phyloP scores from a whole-genome alignment of 2,329 filamentous ascomycete species.

The Pseudopyricularia javanii region DNA sequence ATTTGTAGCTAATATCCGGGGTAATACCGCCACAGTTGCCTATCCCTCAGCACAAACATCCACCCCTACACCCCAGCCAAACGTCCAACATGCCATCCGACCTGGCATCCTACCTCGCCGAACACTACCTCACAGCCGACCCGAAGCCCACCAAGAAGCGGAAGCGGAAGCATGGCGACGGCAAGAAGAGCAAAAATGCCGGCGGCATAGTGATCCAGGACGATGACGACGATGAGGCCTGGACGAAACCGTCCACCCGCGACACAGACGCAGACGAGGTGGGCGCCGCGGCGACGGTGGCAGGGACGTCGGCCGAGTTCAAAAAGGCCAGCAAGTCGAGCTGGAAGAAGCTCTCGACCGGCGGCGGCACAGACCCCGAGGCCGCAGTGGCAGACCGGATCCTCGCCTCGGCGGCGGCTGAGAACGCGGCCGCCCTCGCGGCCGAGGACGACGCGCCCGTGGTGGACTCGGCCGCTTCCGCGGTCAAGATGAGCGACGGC shows the following conservation, averaged over 20 bases:
- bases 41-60: slow-evolving; percentile 1
- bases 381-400: slow-evolving; percentile 68
- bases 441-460: slow-evolving; percentile 37
- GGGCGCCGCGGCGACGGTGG: slow-evolving; percentile 31
- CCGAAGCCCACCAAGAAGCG: slow-evolving; percentile 48
- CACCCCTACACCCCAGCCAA: not conserved
- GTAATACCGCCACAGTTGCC: too few relatives aligned
- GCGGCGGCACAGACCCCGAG: slow-evolving; percentile 11
- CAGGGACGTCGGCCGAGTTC: slow-evolving; percentile 47
- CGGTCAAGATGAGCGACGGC: slow-evolving; percentile 72
- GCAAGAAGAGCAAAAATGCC: slow-evolving; percentile 5
- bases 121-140: slow-evolving; percentile 72
- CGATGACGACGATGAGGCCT: slow-evolving; percentile 42
- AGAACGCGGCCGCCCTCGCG: slow-evolving; percentile 39
- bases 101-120: slow-evolving; percentile 76
- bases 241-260: slow-evolving; percentile 28
- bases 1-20: too few relatives aligned
- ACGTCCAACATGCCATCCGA: slow-evolving; percentile 41
- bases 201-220: slow-evolving; percentile 50
- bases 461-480: slow-evolving; percentile 24
- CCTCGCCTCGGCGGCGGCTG: slow-evolving; percentile 58
- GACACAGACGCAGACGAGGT: slow-evolving; percentile 38
- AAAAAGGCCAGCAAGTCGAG: slow-evolving; percentile 64
- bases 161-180: slow-evolving; percentile 42
- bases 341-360: slow-evolving; percentile 65